Conservation (phyloP, 2,329 filamentous ascomycete genomes). For the Microdochium paspali region DNA sequence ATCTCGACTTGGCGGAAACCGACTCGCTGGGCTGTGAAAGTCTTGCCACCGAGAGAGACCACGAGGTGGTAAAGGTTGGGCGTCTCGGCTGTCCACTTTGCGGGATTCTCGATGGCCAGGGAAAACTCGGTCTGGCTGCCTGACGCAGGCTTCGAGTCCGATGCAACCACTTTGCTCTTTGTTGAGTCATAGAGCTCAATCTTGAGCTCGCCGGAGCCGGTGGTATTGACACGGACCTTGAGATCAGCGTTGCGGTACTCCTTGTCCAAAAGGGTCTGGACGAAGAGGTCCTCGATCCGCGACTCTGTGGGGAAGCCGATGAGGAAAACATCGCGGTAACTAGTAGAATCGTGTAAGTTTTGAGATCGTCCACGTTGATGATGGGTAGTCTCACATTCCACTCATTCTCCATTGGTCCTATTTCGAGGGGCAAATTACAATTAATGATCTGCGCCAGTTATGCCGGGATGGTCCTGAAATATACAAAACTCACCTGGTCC, state of each 20-base stretch:
- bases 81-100: slow-evolving; percentile 54
- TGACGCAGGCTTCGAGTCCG: slow-evolving; percentile 33
- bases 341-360: slow-evolving; percentile 29
- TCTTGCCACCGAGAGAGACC: slow-evolving; percentile 14
- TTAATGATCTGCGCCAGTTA: too few relatives aligned
- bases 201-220: slow-evolving; percentile 48
- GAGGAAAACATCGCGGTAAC: slow-evolving; percentile 46
- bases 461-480: too few relatives aligned
- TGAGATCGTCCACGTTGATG: slow-evolving; percentile 13
- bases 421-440: too few relatives aligned
- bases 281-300: slow-evolving; percentile 46
- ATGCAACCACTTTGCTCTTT: slow-evolving; percentile 45
- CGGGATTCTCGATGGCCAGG: slow-evolving; percentile 29
- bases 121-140: slow-evolving; percentile 24
- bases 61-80: slow-evolving; percentile 42
- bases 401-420: slow-evolving; percentile 54
- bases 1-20: slow-evolving; percentile 53
- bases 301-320: slow-evolving; percentile 41
- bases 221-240: slow-evolving; percentile 30
- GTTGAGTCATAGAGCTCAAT: slow-evolving; percentile 46
- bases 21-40: slow-evolving; percentile 35
- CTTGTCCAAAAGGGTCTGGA: slow-evolving; percentile 41
- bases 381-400: slow-evolving; percentile 25
- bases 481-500: slow-evolving; percentile 35
- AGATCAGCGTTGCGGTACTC: slow-evolving; percentile 42